Percentiles rank a stretch among this genome's conserved stretches.
These are phyloP conservation scores for Didymella pinodella DNA, from an alignment of 2,329 filamentous ascomycete genomes.

Conservation along the genomic window DNA sequence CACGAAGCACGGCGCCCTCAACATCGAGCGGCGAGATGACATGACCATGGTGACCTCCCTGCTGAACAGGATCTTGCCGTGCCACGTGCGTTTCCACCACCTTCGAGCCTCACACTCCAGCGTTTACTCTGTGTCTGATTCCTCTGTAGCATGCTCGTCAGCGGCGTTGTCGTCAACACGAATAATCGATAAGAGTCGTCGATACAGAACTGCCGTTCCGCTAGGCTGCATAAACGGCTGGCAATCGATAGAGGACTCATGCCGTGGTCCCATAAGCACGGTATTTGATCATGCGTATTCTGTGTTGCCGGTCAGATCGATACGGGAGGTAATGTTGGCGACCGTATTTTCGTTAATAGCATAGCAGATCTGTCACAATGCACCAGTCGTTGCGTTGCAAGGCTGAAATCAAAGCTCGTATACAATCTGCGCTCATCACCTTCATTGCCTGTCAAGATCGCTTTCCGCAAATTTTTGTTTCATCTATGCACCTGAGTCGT, in stretches of 20 bases:
- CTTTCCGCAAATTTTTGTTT: constrained; percentile 18
- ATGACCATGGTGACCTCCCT: constrained; percentile 9
- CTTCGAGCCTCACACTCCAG: constrained; percentile 22
- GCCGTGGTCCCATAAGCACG: constrained; percentile 21
- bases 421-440: background rate
- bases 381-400: constrained; percentile 5
- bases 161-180: background rate
- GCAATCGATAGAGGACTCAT: constrained; percentile 31
- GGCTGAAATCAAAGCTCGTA: constrained; percentile 15
- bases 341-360: constrained; percentile 17
- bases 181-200: background rate
- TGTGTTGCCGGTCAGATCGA: constrained; percentile 24
- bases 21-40: constrained; percentile 17
- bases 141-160: background rate
- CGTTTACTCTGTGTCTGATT: constrained; percentile 8
- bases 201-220: constrained; percentile 11
- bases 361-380: constrained; percentile 13
- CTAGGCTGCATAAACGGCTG: constrained; percentile 24
- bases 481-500: constrained; percentile 18
- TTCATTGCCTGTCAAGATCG: constrained; percentile 10
- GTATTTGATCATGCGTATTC: constrained; percentile 20
- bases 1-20: constrained; percentile 26
- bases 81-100: constrained; percentile 22
- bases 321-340: constrained; percentile 9
- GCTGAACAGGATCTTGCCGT: constrained; percentile 4